Conservation (phyloP, 106 monocot genomes). For the Agapanthus africanus region DNA sequence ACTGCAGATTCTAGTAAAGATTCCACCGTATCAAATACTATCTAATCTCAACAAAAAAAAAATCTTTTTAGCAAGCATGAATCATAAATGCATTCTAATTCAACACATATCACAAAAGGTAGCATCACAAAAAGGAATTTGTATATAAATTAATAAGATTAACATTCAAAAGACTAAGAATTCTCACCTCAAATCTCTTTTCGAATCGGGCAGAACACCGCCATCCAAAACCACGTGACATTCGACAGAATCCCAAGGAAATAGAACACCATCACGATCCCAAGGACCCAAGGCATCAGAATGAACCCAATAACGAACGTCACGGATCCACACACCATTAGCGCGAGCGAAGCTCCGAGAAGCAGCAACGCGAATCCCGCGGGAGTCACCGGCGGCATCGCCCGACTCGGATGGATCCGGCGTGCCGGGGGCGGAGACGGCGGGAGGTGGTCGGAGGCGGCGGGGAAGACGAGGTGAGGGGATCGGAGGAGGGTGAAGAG, state of each 20-base stretch:
- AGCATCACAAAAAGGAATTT: too few relatives aligned
- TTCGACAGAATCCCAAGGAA: slow-evolving; percentile 30
- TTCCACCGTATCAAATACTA: too few relatives aligned
- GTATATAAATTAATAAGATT: too few relatives aligned
- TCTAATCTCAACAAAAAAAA: too few relatives aligned
- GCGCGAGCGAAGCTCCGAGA: slow-evolving; percentile 25
- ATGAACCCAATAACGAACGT: slow-evolving; percentile 35
- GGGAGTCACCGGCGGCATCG: slow-evolving; percentile 19
- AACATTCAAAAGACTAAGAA: too few relatives aligned
- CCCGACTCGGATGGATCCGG: background rate
- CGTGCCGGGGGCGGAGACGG: slow-evolving; percentile 2
- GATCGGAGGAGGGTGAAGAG: too few relatives aligned
- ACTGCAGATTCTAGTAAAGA: too few relatives aligned
- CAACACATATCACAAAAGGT: too few relatives aligned
- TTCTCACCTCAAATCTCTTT: slow-evolving; percentile 27
- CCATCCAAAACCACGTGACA: slow-evolving; percentile 20
- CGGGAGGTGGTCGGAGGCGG: too few relatives aligned
- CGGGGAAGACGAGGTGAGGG: too few relatives aligned
- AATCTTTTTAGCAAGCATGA: too few relatives aligned
- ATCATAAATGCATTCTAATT: too few relatives aligned
- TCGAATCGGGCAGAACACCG: slow-evolving; percentile 12
- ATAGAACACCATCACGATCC: slow-evolving; percentile 25
- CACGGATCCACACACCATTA: slow-evolving; percentile 20
- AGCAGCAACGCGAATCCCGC: slow-evolving; percentile 22
- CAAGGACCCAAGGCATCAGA: slow-evolving; percentile 38